Evolutionary conservation across 345 rosid genomes (phyloP).

Genomic region (Hibiscus syriacus): DNA sequence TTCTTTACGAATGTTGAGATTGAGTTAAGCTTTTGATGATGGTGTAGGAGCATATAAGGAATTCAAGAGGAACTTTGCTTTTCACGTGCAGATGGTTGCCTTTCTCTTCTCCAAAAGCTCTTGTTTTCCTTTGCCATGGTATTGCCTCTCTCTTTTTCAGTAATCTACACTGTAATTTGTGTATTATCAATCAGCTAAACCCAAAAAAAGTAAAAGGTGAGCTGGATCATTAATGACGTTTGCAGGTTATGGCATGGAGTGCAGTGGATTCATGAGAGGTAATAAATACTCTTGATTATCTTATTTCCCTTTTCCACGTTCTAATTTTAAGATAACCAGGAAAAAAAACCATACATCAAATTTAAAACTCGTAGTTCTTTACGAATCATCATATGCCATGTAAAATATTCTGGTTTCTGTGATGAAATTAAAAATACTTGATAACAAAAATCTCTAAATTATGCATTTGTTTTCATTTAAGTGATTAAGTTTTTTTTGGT

Average conservation of each 20-base stretch:
- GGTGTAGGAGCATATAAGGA: conserved; percentile 55
- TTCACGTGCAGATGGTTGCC: conserved; percentile 92
- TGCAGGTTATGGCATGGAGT: conserved; percentile 97
- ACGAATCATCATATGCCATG: no score
- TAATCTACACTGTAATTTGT: neutral
- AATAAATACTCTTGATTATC: conserved; percentile 10
- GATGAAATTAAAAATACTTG: neutral
- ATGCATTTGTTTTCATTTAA: no score
- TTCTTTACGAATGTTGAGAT: neutral
- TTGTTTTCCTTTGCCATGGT: conserved; percentile 97
- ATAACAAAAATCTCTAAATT: no score
- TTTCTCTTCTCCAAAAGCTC: conserved; percentile 66
- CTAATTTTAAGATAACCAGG: neutral
- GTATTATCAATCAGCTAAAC: neutral
- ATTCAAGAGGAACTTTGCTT: conserved; percentile 66
- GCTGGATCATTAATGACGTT: conserved; percentile 6
- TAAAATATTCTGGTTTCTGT: neutral
- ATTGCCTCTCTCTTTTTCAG: neutral
- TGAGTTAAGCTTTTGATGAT: neutral
- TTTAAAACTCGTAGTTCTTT: neutral
- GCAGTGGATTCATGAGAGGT: conserved; percentile 97
- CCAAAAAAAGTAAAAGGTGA: neutral
- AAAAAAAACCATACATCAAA: neutral
- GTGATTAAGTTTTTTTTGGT: no score
- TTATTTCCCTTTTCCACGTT: neutral